Evolutionary conservation across 495 filamentous ascomycete genomes (phyloP).

Genomic region (Recurvomyces mirabilis): DNA sequence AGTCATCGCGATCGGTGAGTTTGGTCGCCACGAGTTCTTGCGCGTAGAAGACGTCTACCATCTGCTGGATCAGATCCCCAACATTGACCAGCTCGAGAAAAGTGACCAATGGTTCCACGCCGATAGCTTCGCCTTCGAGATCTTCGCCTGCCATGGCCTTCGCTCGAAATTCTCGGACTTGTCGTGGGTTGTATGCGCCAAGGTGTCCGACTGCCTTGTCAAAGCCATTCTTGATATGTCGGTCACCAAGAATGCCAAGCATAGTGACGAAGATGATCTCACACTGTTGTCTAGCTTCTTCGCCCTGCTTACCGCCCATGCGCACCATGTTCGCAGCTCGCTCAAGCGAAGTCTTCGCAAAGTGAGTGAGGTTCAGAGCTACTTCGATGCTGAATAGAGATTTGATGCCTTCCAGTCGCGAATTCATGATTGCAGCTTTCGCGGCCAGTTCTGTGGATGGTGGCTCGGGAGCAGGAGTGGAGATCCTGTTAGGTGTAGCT

Average conservation of each 20-base stretch:
- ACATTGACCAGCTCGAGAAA: constrained; percentile 98
- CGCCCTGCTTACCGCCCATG: constrained; percentile 60
- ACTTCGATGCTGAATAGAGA: constrained; percentile 95
- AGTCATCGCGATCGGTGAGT: constrained; percentile 86
- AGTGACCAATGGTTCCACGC: constrained; percentile 84
- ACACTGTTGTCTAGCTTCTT: constrained; percentile 82
- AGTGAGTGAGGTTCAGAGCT: constrained; percentile 76
- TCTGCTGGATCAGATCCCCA: constrained; percentile 94
- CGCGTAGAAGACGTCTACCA: constrained; percentile 98
- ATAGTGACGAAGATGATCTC: constrained; percentile 77
- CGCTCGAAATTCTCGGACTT: constrained; percentile 49
- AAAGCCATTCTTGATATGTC: constrained; percentile 87
- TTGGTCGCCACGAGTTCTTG: constrained; percentile 76
- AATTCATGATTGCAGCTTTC: constrained; percentile 93
- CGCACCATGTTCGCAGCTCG: constrained; percentile 70
- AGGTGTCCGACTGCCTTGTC: constrained; percentile 86
- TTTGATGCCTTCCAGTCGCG: constrained; percentile 80
- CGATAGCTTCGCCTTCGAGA: constrained; percentile 36
- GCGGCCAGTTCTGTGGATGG: constrained; percentile 88
- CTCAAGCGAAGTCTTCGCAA: constrained; percentile 82
- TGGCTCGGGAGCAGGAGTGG: constrained; percentile 38
- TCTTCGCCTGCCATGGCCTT: not conserved
- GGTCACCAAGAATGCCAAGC: constrained; percentile 67
- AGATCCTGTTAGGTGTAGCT: constrained; percentile 30
- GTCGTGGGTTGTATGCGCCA: constrained; percentile 79